phyloP scores from a whole-genome alignment of 108 stramenopile genomes.

The Nitzschia palea region DNA sequence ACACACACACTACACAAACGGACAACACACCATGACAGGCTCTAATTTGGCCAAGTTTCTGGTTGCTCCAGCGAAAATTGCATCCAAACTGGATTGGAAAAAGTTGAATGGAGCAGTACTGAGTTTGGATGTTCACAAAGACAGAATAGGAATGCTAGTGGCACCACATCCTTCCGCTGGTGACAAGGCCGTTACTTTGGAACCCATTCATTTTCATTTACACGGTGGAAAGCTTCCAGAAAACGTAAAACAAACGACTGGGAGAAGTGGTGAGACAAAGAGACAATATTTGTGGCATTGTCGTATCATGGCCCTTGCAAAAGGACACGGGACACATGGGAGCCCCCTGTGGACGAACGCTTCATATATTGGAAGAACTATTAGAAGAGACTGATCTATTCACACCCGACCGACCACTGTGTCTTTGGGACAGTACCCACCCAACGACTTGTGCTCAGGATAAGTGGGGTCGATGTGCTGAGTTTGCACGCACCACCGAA shows the following conservation, averaged over 20 bases:
- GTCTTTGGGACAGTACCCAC: slow-evolving; percentile 25
- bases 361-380: slow-evolving; percentile 25
- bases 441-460: slow-evolving; percentile 9
- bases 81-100: slow-evolving; percentile 35
- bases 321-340: slow-evolving; percentile 30
- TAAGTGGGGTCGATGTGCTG: slow-evolving; percentile 24
- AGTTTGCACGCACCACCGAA: slow-evolving; percentile 5
- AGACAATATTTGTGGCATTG: slow-evolving; percentile 12
- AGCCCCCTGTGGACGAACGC: slow-evolving; percentile 29
- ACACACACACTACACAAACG: too few relatives aligned
- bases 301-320: slow-evolving; percentile 39
- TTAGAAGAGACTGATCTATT: slow-evolving; percentile 6
- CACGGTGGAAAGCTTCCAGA: slow-evolving; percentile 3
- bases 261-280: slow-evolving; percentile 3
- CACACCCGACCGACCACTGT: slow-evolving; percentile 13
- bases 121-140: slow-evolving; percentile 27
- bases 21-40: too few relatives aligned
- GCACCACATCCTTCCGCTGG: slow-evolving; percentile 4
- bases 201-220: slow-evolving; percentile 9
- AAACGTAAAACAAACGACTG: not conserved
- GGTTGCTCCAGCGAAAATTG: slow-evolving; percentile 32
- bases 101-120: slow-evolving; percentile 26
- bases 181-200: not conserved
- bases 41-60: not conserved
- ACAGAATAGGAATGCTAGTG: slow-evolving; percentile 10